Conservation (phyloP, 2,329 filamentous ascomycete species). For the Sphaerulina vaccinii region DNA sequence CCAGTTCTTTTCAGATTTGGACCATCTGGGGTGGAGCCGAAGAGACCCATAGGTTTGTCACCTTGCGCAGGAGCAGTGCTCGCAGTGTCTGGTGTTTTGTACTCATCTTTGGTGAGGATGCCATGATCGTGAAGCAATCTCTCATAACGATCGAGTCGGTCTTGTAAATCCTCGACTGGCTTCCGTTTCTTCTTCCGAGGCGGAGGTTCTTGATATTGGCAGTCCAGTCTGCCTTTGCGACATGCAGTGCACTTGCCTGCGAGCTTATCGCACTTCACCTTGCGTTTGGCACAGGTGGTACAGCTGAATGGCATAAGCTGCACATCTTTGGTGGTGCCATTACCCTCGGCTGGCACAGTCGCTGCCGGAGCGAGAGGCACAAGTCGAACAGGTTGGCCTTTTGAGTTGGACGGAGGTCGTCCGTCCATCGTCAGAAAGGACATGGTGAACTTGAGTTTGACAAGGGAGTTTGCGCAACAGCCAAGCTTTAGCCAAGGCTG, state of each 20-base stretch:
- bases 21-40: background rate
- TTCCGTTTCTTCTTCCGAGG: constrained; percentile 44
- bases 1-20: constrained; percentile 1
- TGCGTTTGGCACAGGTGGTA: constrained; percentile 38
- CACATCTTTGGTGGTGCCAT: constrained; percentile 10
- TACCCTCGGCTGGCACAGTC: constrained; percentile 4
- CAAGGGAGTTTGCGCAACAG: background rate
- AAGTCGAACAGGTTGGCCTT: constrained; percentile 2
- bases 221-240: constrained; percentile 38
- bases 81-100: constrained; percentile 1
- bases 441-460: constrained; percentile 6
- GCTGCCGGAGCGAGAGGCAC: constrained; percentile 25
- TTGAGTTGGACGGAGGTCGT: background rate
- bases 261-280: constrained; percentile 41
- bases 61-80: background rate
- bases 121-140: constrained; percentile 40
- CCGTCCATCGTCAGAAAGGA: constrained; percentile 7
- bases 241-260: constrained; percentile 37
- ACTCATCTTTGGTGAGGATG: constrained; percentile 29
- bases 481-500: constrained; percentile 10
- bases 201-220: constrained; percentile 43
- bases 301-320: constrained; percentile 34
- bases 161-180: constrained; percentile 35
- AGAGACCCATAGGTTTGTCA: background rate
- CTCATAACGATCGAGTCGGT: constrained; percentile 44